Percentiles rank a stretch among this genome's conserved stretches.
Evolutionary conservation across 2,329 filamentous ascomycete genomes (phyloP).

Genomic region (Herpomyces periplanetae): DNA sequence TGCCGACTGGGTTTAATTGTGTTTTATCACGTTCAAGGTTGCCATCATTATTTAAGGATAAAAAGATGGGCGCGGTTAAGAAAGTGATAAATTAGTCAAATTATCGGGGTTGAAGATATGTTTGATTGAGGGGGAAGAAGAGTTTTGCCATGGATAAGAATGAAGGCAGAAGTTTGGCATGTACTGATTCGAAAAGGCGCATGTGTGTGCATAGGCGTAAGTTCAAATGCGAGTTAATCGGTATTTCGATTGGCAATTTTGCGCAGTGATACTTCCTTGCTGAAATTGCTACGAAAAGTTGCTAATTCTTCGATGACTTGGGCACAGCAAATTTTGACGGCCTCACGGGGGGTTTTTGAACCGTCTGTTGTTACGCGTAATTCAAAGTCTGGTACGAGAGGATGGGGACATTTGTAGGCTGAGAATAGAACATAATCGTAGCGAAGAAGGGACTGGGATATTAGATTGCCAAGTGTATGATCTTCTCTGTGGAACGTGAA

Average conservation of each 20-base stretch:
- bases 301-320: conserved; percentile 45
- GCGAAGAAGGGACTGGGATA: conserved; percentile 48
- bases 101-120: too few species aligned
- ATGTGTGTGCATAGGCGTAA: too few species aligned
- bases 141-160: too few species aligned
- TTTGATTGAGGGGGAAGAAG: too few species aligned
- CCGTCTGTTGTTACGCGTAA: conserved; percentile 78
- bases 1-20: too few species aligned
- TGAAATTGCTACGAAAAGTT: conserved; percentile 49
- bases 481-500: conserved; percentile 92
- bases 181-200: too few species aligned
- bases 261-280: conserved; percentile 55
- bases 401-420: conserved; percentile 28
- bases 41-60: too few species aligned
- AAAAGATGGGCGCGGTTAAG: too few species aligned
- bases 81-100: too few species aligned
- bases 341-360: conserved; percentile 49
- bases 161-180: too few species aligned
- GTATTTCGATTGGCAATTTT: conserved; percentile 21
- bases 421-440: conserved; percentile 54
- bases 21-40: too few species aligned
- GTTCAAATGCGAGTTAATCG: too few species aligned
- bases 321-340: conserved; percentile 37
- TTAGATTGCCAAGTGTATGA: conserved; percentile 66
- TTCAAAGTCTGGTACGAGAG: conserved; percentile 14